Conservation (phyloP, 129 eudicot genomes). For the Apium graveolens region DNA sequence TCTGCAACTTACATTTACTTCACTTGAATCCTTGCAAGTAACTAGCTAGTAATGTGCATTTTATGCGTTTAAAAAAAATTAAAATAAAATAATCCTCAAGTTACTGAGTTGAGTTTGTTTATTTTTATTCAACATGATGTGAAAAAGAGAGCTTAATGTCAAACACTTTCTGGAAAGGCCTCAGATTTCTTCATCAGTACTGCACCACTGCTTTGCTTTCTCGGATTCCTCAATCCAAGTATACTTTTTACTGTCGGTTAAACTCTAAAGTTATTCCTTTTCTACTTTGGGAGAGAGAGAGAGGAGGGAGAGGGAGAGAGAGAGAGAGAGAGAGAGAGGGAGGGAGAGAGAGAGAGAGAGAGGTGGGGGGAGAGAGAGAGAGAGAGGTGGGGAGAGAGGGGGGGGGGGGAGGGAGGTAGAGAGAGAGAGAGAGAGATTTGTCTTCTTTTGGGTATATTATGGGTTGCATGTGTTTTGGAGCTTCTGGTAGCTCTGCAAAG, state of each 20-base stretch:
- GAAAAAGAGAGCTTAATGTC: not conserved
- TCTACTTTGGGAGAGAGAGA: no score
- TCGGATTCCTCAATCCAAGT: conserved; percentile 3
- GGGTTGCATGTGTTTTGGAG: conserved; percentile 11
- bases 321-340: not conserved
- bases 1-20: not conserved
- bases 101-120: not conserved
- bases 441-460: not conserved
- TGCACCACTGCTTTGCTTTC: conserved; percentile 3
- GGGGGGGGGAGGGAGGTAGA: not conserved
- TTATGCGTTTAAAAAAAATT: no score
- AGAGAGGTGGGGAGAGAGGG: not conserved
- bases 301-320: not conserved
- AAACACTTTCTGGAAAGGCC: no score
- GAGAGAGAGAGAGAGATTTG: not conserved
- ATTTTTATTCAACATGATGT: not conserved
- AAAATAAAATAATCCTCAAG: no score
- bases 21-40: no score
- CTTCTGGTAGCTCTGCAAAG: not conserved
- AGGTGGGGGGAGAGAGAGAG: not conserved
- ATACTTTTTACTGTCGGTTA: conserved; percentile 12
- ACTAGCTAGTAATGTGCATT: no score
- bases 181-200: conserved; percentile 3
- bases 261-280: not conserved
- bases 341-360: no score